Conservation (phyloP, 805 yeast genomes). For the Monosporozyma siamensis region DNA sequence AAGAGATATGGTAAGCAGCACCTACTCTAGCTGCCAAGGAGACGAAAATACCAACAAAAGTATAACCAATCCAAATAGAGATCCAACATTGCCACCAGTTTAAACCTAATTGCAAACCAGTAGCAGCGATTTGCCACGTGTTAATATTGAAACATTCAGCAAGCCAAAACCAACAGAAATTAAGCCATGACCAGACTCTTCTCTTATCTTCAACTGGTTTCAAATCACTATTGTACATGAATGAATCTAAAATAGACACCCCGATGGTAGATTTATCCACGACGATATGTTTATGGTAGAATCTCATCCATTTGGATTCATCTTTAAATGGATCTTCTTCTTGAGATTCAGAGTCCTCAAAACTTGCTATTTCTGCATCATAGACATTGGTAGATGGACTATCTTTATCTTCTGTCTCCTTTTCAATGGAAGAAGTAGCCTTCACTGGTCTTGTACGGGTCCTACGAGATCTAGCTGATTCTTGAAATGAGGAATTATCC, state of each 20-base stretch:
- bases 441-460: not conserved
- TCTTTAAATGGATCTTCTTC: conserved; percentile 2
- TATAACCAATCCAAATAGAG: conserved; percentile 80
- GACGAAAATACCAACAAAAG: conserved; percentile 61
- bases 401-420: conserved; percentile 1
- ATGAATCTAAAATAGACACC: conserved; percentile 31
- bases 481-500: conserved; percentile 4
- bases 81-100: conserved; percentile 93
- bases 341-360: conserved; percentile 1
- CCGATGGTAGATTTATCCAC: conserved; percentile 27
- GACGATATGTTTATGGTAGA: conserved; percentile 19
- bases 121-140: conserved; percentile 88
- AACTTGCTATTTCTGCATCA: conserved; percentile 1
- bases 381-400: not conserved
- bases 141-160: conserved; percentile 86
- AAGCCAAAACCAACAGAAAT: conserved; percentile 75
- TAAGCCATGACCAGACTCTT: conserved; percentile 77
- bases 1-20: conserved; percentile 69
- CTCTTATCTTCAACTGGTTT: conserved; percentile 68
- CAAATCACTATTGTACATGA: conserved; percentile 65
- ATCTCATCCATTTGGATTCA: conserved; percentile 15
- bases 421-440: not conserved
- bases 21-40: conserved; percentile 70
- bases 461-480: not conserved
- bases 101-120: conserved; percentile 71